Evolutionary conservation across 805 yeast genomes (phyloP).

Genomic region (Saccharomycopsis selenospora): DNA sequence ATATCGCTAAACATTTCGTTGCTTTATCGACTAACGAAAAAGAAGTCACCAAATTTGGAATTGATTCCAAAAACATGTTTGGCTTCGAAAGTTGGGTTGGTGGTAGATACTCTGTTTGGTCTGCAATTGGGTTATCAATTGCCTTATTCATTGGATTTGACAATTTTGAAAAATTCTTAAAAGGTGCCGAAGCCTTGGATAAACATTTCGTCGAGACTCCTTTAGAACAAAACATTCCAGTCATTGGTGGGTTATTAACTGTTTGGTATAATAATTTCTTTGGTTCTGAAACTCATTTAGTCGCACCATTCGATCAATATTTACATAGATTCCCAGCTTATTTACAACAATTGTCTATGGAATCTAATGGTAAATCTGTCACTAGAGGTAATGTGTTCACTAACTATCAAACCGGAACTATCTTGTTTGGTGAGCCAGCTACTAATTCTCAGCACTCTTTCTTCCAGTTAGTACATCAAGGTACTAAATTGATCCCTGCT

Average conservation of each 20-base stretch:
- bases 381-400: conserved; percentile 88
- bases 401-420: conserved; percentile 92
- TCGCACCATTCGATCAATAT: conserved; percentile 98
- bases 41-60: conserved; percentile 92
- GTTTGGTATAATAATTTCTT: conserved; percentile 99
- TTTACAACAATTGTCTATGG: conserved; percentile 98
- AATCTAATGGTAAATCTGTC: conserved; percentile 97
- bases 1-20: conserved; percentile 95
- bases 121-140: conserved; percentile 94
- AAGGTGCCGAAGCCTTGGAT: conserved; percentile 98
- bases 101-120: conserved; percentile 99
- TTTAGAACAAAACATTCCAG: conserved; percentile 85
- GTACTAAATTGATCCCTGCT: conserved; percentile 94
- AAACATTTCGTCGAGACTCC: conserved; percentile 81
- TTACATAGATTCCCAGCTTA: conserved; percentile 99
- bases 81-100: conserved; percentile 99
- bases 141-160: conserved; percentile 94
- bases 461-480: conserved; percentile 99
- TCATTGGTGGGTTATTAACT: conserved; percentile 84
- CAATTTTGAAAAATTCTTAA: conserved; percentile 83
- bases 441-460: conserved; percentile 98
- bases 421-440: conserved; percentile 96
- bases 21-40: conserved; percentile 90
- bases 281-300: conserved; percentile 97
- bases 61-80: conserved; percentile 96